Evolutionary conservation across 306 rosid genomes (phyloP).

Genomic region (Fagus crenata): DNA sequence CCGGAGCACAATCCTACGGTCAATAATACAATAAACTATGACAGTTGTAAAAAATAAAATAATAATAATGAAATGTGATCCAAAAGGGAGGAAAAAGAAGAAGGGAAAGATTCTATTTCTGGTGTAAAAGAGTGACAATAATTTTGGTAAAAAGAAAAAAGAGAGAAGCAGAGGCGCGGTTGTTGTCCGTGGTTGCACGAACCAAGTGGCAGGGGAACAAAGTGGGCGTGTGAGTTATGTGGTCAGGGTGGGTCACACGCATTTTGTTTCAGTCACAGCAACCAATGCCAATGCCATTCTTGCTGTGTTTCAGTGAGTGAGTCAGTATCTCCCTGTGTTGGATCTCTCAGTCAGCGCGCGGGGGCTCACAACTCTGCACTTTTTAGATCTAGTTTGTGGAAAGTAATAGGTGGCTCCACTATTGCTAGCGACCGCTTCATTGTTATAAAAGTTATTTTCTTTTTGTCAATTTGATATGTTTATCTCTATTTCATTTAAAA

Average conservation of each 20-base stretch:
- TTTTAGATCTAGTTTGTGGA: background rate
- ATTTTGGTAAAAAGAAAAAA: background rate
- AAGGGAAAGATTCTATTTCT: background rate
- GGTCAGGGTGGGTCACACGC: background rate
- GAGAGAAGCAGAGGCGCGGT: background rate
- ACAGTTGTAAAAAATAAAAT: background rate
- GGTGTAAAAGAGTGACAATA: background rate
- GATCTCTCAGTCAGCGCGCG: background rate
- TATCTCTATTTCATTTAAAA: background rate
- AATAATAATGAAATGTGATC: background rate
- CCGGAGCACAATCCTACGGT: too few relatives aligned
- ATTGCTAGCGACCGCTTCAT: background rate
- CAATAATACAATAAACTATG: background rate
- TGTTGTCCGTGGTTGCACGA: background rate
- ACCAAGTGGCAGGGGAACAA: conserved; percentile 1
- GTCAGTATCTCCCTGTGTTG: background rate
- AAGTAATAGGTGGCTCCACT: background rate
- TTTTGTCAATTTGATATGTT: too few relatives aligned
- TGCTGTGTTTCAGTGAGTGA: background rate
- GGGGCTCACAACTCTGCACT: background rate
- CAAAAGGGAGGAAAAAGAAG: background rate
- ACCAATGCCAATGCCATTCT: too few relatives aligned
- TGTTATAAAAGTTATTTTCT: background rate
- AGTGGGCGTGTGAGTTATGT: conserved; percentile 1
- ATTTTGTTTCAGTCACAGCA: background rate